Percentiles rank a stretch among this genome's conserved stretches.
phyloP scores from a whole-genome alignment of 805 yeast genomes.

The Yarrowia sp. region DNA sequence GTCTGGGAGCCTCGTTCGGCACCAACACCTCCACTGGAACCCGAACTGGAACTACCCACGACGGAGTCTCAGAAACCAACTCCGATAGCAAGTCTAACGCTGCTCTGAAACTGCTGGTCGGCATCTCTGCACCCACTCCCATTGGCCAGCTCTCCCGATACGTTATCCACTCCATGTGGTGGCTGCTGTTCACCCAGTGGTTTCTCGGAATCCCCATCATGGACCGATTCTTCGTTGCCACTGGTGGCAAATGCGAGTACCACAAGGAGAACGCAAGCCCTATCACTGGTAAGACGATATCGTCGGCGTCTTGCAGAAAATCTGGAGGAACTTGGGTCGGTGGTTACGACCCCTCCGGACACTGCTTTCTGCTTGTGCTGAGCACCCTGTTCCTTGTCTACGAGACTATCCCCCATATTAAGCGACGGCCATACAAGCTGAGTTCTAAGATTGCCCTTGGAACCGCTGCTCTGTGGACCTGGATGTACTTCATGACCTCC shows the following conservation, averaged over 20 bases:
- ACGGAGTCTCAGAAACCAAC: not conserved
- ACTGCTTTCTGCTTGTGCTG: slow-evolving; percentile 72
- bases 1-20: slow-evolving; percentile 8
- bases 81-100: slow-evolving; percentile 19
- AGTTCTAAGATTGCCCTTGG: slow-evolving; percentile 35
- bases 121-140: slow-evolving; percentile 19
- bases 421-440: slow-evolving; percentile 27
- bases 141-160: slow-evolving; percentile 41
- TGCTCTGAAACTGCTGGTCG: slow-evolving; percentile 12
- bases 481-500: slow-evolving; percentile 82
- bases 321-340: slow-evolving; percentile 70
- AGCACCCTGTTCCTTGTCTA: slow-evolving; percentile 61
- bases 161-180: slow-evolving; percentile 62
- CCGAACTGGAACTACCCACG: slow-evolving; percentile 13
- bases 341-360: slow-evolving; percentile 97
- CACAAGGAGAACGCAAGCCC: not conserved
- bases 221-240: slow-evolving; percentile 74
- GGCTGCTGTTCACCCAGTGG: slow-evolving; percentile 88
- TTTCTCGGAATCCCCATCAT: slow-evolving; percentile 78
- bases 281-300: not conserved
- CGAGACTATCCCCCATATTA: slow-evolving; percentile 48
- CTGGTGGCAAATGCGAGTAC: slow-evolving; percentile 75
- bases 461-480: slow-evolving; percentile 62
- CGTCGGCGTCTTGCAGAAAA: slow-evolving; percentile 48
- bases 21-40: slow-evolving; percentile 6